Evolutionary conservation across 1,139 yeast genomes (phyloP).

Genomic region (Pneumocystis wakefieldiae): DNA sequence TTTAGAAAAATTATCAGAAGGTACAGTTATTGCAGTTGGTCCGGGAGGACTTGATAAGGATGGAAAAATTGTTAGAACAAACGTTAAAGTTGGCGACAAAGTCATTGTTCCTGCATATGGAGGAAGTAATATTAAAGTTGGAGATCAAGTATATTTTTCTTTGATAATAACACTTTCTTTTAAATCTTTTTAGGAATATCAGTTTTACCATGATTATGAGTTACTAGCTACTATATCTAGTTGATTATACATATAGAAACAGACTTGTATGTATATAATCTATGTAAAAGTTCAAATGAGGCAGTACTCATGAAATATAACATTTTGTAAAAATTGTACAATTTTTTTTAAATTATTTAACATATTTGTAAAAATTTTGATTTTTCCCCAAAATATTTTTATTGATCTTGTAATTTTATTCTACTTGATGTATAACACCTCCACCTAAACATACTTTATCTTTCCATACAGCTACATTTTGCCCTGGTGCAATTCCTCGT

Average conservation of each 20-base stretch:
- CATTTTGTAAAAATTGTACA: neutral
- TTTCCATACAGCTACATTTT: constrained; percentile 58
- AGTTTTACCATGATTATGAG: neutral
- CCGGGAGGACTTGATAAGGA: constrained; percentile 39
- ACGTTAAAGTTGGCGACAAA: constrained; percentile 76
- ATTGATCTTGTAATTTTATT: neutral
- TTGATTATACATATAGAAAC: neutral
- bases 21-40: constrained; percentile 30
- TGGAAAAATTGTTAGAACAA: constrained; percentile 56
- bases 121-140: constrained; percentile 77
- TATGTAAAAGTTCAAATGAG: neutral
- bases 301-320: neutral
- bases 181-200: neutral
- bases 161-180: neutral
- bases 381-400: neutral
- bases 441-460: constrained; percentile 62
- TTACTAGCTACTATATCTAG: neutral
- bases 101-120: constrained; percentile 85
- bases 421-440: constrained; percentile 34
- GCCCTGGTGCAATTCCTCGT: constrained; percentile 84
- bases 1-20: constrained; percentile 63
- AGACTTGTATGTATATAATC: neutral
- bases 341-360: neutral
- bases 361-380: neutral
- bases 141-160: constrained; percentile 35